Percentiles rank a stretch among this genome's conserved stretches.
phyloP scores from a whole-genome alignment of 2,329 filamentous ascomycete genomes.

The Cadophora gregata region DNA sequence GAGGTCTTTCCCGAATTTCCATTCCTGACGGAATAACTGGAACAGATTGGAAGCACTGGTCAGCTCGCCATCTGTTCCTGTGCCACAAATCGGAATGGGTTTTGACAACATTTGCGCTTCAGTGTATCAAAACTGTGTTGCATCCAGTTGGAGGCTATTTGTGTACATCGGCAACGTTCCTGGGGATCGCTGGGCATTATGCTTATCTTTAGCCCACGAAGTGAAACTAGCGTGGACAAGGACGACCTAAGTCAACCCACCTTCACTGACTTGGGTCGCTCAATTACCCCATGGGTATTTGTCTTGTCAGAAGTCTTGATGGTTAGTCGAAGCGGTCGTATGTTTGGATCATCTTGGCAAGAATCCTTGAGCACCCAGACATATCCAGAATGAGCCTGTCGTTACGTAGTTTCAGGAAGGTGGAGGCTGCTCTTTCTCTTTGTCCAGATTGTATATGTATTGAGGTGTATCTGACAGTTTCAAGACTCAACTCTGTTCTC shows the following conservation, averaged over 20 bases:
- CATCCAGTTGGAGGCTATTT: neutral
- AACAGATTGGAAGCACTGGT: neutral
- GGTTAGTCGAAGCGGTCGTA: slow-evolving; percentile 9
- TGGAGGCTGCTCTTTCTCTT: slow-evolving; percentile 10
- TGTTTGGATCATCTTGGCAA: slow-evolving; percentile 5
- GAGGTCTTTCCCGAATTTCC: neutral
- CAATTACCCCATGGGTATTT: slow-evolving; percentile 15
- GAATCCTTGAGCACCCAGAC: slow-evolving; percentile 1
- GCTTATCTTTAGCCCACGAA: slow-evolving; percentile 10
- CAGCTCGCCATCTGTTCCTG: neutral
- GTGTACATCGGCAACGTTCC: neutral
- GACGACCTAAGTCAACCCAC: neutral
- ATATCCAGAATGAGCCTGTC: neutral
- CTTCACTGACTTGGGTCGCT: neutral
- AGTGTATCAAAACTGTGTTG: neutral
- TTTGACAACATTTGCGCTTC: neutral
- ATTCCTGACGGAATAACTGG: neutral
- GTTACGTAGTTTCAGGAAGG: slow-evolving; percentile 6
- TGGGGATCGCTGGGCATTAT: neutral
- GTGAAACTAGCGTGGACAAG: slow-evolving; percentile 3
- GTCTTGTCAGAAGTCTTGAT: slow-evolving; percentile 1
- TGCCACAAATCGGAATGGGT: neutral
- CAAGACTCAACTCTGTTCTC: neutral
- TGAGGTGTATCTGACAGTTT: neutral
- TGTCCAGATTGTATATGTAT: slow-evolving; percentile 15